phyloP scores from a whole-genome alignment of 2,329 filamentous ascomycete genomes.

The Monosporascus sp. region DNA sequence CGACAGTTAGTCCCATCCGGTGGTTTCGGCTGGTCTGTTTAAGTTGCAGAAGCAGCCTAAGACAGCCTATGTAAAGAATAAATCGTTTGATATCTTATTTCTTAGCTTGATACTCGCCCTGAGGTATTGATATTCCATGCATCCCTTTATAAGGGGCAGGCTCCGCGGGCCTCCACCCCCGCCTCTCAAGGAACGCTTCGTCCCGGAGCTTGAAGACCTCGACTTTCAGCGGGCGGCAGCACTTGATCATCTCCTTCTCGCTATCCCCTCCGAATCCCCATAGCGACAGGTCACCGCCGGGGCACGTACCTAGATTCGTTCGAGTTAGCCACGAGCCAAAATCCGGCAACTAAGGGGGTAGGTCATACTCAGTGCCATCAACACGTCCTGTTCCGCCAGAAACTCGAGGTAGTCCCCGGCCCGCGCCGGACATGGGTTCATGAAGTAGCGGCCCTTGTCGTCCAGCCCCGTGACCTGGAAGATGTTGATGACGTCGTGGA shows the following conservation, averaged over 20 bases:
- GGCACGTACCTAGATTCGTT: conserved; percentile 56
- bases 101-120: conserved; percentile 17
- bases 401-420: conserved; percentile 64
- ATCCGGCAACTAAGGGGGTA: not conserved
- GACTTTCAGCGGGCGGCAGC: conserved; percentile 68
- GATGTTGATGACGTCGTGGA: conserved; percentile 81
- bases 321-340: conserved; percentile 38
- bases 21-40: not conserved
- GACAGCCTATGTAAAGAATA: not conserved
- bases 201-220: conserved; percentile 63
- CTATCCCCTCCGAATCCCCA: conserved; percentile 72
- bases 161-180: conserved; percentile 58
- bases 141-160: conserved; percentile 56
- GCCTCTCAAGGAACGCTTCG: conserved; percentile 39
- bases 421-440: conserved; percentile 56
- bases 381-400: conserved; percentile 70
- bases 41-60: not conserved
- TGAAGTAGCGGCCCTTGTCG: conserved; percentile 67
- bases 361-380: conserved; percentile 50
- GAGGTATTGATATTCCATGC: conserved; percentile 53
- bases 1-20: too few relatives aligned
- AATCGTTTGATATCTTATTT: not conserved
- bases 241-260: conserved; percentile 62
- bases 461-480: conserved; percentile 82
- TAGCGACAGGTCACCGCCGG: conserved; percentile 73